Conservation (phyloP, 75 land plant genomes). For the Cunninghamia lanceolata region DNA sequence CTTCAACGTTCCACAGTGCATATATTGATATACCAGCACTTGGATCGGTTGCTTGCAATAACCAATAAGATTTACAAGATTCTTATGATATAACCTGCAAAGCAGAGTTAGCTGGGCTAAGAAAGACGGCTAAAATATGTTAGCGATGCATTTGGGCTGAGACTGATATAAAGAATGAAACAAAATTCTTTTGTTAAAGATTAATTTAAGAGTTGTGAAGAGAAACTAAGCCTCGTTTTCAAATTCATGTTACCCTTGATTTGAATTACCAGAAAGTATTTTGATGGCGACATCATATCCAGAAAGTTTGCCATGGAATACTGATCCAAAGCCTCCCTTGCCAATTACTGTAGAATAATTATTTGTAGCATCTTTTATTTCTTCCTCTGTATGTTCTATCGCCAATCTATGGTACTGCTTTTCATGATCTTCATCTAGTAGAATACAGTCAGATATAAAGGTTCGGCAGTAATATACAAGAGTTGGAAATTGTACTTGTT, state of each 20-base stretch:
- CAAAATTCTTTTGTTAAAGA: too few species aligned
- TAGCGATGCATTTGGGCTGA: too few species aligned
- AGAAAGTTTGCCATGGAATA: neutral
- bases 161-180: too few species aligned
- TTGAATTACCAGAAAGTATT: neutral
- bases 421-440: neutral
- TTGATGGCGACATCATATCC: slow-evolving; percentile 4
- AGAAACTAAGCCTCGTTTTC: neutral
- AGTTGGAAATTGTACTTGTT: too few species aligned
- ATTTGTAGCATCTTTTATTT: slow-evolving; percentile 64
- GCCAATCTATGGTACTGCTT: neutral
- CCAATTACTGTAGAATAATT: slow-evolving; percentile 16
- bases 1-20: slow-evolving; percentile 13
- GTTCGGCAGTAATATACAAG: neutral
- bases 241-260: slow-evolving; percentile 1
- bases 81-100: too few species aligned
- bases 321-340: neutral
- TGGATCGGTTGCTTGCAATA: neutral
- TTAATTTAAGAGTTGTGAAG: too few species aligned
- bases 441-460: neutral
- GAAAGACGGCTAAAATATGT: too few species aligned
- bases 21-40: slow-evolving; percentile 13
- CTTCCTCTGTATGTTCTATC: slow-evolving; percentile 46
- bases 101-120: too few species aligned
- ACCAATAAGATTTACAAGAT: too few species aligned